Evolutionary conservation across 345 rosid genomes (phyloP).

Genomic region (Anastatica hierochuntica): DNA sequence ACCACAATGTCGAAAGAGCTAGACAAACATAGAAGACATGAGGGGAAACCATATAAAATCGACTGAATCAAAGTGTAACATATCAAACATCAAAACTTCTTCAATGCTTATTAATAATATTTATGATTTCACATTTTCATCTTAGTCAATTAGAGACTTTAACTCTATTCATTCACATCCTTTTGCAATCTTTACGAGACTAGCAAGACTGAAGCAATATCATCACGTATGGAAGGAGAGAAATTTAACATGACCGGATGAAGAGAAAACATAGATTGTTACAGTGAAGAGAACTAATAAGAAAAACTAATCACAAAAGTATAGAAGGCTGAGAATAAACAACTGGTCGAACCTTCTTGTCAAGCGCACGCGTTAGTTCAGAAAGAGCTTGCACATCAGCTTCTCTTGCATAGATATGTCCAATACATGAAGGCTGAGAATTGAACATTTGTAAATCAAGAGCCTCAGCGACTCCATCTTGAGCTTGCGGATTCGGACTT

Average conservation of each 20-base stretch:
- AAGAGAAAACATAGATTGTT: neutral
- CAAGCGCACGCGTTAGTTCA: conserved; percentile 40
- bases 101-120: neutral
- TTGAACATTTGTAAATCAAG: conserved; percentile 25
- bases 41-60: neutral
- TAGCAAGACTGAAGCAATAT: too few relatives aligned
- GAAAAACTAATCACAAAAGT: neutral
- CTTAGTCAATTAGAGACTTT: neutral
- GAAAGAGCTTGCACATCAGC: conserved; percentile 53
- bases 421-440: conserved; percentile 34
- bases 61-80: neutral
- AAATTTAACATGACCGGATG: neutral
- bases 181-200: neutral
- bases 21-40: conserved; percentile 6
- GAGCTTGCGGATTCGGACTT: conserved; percentile 32
- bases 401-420: conserved; percentile 45
- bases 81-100: neutral
- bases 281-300: neutral
- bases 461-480: conserved; percentile 29
- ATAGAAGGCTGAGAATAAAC: conserved; percentile 1
- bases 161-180: neutral
- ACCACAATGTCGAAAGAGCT: conserved; percentile 1
- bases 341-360: conserved; percentile 43
- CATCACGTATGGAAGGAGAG: conserved; percentile 1
- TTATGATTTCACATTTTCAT: neutral